These are phyloP conservation scores for Heteromeles arbutifolia DNA, from an alignment of 306 rosid genomes.

Conservation along the genomic window DNA sequence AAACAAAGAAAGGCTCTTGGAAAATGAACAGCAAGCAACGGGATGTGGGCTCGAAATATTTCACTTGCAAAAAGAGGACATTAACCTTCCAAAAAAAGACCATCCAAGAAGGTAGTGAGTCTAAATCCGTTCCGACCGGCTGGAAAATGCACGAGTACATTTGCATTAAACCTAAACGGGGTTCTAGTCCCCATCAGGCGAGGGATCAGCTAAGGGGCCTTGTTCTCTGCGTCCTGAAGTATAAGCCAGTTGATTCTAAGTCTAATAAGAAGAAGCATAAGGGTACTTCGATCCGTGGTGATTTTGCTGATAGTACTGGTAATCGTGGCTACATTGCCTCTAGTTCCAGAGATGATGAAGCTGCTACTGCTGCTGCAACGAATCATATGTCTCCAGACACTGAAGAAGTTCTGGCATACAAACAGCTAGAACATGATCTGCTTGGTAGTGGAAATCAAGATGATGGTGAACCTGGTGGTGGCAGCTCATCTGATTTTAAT, in stretches of 20 bases:
- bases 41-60: background rate
- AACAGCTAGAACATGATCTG: background rate
- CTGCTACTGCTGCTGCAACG: background rate
- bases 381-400: constrained; percentile 3
- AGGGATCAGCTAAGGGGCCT: constrained; percentile 26
- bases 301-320: constrained; percentile 1
- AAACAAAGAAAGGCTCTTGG: constrained; percentile 47
- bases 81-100: constrained; percentile 12
- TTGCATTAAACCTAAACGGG: background rate
- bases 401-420: background rate
- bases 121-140: constrained; percentile 6
- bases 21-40: constrained; percentile 42
- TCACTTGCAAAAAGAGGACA: constrained; percentile 49
- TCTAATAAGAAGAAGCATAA: background rate
- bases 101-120: constrained; percentile 29
- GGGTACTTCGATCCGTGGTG: background rate
- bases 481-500: too few relatives aligned
- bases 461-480: background rate
- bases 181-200: background rate
- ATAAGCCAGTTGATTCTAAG: constrained; percentile 5
- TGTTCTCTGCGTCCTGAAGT: constrained; percentile 44
- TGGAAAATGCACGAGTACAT: constrained; percentile 63
- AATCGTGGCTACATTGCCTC: constrained; percentile 8
- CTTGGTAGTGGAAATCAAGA: background rate
- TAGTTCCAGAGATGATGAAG: background rate